These are phyloP conservation scores for Aspergillus amoenus DNA, from an alignment of 2,329 filamentous ascomycete species.

Conservation along the genomic window DNA sequence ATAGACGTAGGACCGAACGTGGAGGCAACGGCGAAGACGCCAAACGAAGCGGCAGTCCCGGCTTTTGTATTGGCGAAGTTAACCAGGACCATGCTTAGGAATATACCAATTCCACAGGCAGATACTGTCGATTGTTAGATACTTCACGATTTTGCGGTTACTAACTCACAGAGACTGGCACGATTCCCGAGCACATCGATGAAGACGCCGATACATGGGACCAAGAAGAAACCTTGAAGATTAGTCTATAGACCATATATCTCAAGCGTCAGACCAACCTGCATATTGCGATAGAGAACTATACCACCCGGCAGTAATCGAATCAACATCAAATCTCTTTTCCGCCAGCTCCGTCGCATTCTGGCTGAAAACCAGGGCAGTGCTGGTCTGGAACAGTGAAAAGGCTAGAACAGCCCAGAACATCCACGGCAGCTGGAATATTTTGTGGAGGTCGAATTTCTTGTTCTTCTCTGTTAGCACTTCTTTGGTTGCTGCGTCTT, in stretches of 20 bases:
- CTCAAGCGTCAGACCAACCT: conserved; percentile 22
- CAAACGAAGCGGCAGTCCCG: conserved; percentile 60
- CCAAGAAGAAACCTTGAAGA: conserved; percentile 53
- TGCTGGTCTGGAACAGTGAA: conserved; percentile 59
- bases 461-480: conserved; percentile 60
- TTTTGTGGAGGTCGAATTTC: conserved; percentile 56
- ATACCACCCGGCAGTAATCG: conserved; percentile 62
- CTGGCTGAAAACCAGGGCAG: conserved; percentile 54
- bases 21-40: conserved; percentile 57
- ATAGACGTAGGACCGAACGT: conserved; percentile 59
- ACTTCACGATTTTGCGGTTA: conserved; percentile 6
- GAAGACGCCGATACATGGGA: conserved; percentile 56
- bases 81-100: conserved; percentile 55
- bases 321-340: conserved; percentile 56
- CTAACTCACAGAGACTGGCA: conserved; percentile 38
- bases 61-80: conserved; percentile 51
- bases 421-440: conserved; percentile 59
- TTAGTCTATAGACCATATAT: too few species aligned
- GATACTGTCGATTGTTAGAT: conserved; percentile 19
- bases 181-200: conserved; percentile 58
- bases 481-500: conserved; percentile 60
- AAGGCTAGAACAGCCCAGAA: conserved; percentile 59
- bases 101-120: conserved; percentile 52
- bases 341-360: conserved; percentile 64
- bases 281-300: conserved; percentile 57